A percentile compares a stretch with the other conserved stretches of the same genome.
Evolutionary conservation across 768 basidiomycete genomes (phyloP).

Genomic region (Agaricus subrufescens): DNA sequence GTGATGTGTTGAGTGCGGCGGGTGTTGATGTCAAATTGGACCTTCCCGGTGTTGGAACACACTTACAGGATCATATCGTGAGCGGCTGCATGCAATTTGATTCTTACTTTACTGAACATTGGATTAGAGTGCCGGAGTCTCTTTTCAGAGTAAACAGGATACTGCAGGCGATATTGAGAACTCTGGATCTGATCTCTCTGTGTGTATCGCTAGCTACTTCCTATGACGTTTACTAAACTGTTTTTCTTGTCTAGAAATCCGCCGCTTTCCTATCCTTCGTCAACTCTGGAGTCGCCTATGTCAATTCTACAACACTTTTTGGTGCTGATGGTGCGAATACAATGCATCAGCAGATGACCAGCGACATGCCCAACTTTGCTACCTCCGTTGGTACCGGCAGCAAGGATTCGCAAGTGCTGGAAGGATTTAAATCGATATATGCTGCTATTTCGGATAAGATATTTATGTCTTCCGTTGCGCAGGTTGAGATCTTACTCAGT

Average conservation of each 20-base stretch:
- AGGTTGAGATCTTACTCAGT: conserved; percentile 52
- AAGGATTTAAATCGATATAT: conserved; percentile 56
- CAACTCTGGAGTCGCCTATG: conserved; percentile 62
- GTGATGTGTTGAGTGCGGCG: conserved; percentile 41
- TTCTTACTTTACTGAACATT: not conserved
- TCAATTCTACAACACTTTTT: conserved; percentile 48
- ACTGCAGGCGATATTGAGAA: conserved; percentile 23
- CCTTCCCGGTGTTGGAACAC: conserved; percentile 58
- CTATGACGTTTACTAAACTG: not conserved
- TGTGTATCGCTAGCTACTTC: conserved; percentile 7
- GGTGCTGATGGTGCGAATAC: conserved; percentile 19
- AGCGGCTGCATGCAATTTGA: conserved; percentile 2
- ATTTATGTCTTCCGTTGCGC: conserved; percentile 36
- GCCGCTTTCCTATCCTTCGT: conserved; percentile 49
- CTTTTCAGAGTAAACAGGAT: conserved; percentile 18
- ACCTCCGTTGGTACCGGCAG: conserved; percentile 17
- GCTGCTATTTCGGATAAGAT: conserved; percentile 35
- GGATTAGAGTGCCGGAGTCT: conserved; percentile 19
- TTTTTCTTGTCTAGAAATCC: conserved; percentile 18
- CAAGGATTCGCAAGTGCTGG: conserved; percentile 37
- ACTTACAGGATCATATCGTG: conserved; percentile 46
- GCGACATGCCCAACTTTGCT: conserved; percentile 10
- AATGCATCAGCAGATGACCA: conserved; percentile 10
- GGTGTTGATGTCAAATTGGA: conserved; percentile 40
- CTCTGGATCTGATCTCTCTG: conserved; percentile 23